phyloP scores from a whole-genome alignment of 106 monocot genomes.

The Dendrobium huoshanense region DNA sequence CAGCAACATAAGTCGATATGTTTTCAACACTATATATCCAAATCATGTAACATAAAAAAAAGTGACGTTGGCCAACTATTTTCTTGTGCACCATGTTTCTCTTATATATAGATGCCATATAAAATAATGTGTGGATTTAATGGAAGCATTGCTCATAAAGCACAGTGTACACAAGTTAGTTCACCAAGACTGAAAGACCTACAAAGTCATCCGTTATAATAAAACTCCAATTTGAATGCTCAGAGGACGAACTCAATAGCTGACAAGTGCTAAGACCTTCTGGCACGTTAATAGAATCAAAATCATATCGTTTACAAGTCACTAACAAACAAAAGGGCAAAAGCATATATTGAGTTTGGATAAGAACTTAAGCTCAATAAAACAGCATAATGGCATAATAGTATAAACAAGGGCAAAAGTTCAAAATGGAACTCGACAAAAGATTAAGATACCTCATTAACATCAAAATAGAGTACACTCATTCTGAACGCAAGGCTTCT shows the following conservation, averaged over 20 bases:
- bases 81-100: too few species aligned
- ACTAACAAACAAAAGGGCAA: neutral
- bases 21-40: too few species aligned
- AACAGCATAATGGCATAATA: neutral
- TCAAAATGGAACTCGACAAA: neutral
- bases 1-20: too few species aligned
- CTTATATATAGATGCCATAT: too few species aligned
- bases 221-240: neutral
- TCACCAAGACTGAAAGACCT: neutral
- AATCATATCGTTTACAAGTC: neutral
- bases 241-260: neutral
- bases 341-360: neutral
- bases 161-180: too few species aligned
- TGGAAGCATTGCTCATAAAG: too few species aligned
- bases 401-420: neutral
- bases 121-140: too few species aligned
- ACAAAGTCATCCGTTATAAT: neutral
- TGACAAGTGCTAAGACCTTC: neutral
- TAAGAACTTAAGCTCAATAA: neutral
- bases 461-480: conserved; percentile 89
- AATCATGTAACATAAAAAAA: too few species aligned
- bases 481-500: conserved; percentile 86
- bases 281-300: neutral
- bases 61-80: too few species aligned
- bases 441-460: conserved; percentile 26